phyloP scores from a whole-genome alignment of 345 rosid species.

The Cochlearia excelsa region DNA sequence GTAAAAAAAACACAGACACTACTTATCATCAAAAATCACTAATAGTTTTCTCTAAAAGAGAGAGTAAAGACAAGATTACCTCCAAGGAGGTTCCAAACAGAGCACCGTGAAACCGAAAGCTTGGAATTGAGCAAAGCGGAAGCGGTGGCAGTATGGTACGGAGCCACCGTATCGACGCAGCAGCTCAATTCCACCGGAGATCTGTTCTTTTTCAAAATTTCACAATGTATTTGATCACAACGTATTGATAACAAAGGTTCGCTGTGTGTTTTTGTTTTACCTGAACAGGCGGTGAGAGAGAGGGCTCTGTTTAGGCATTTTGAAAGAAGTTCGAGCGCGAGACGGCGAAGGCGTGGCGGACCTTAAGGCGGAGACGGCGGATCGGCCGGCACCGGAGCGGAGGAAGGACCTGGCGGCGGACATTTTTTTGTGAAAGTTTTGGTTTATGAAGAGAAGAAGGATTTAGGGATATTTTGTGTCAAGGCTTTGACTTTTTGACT shows the following conservation, averaged over 20 bases:
- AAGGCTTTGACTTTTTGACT: conserved; percentile 5
- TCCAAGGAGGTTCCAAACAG: conserved; percentile 55
- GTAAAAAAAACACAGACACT: too few relatives aligned
- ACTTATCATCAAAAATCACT: too few relatives aligned
- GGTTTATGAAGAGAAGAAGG: background rate
- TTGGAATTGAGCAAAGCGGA: conserved; percentile 80
- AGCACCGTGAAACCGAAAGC: conserved; percentile 63
- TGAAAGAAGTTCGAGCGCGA: conserved; percentile 45
- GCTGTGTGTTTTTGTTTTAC: conserved; percentile 30
- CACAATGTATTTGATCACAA: background rate
- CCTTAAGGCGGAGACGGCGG: conserved; percentile 31
- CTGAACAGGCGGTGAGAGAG: conserved; percentile 59
- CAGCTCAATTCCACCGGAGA: conserved; percentile 76
- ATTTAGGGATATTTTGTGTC: background rate
- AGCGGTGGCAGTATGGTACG: conserved; percentile 84
- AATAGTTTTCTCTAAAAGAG: background rate
- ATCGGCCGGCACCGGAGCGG: conserved; percentile 53
- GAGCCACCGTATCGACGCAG: conserved; percentile 73
- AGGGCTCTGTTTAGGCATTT: conserved; percentile 46
- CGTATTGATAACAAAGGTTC: too few relatives aligned
- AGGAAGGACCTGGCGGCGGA: conserved; percentile 63
- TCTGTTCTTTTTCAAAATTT: conserved; percentile 31
- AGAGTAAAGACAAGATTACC: conserved; percentile 29
- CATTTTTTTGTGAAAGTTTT: conserved; percentile 36
- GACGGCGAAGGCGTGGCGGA: conserved; percentile 35